Base-by-base conservation (phyloP, 2,329 filamentous ascomycete genomes). In the Fusarium nelsonii region DNA sequence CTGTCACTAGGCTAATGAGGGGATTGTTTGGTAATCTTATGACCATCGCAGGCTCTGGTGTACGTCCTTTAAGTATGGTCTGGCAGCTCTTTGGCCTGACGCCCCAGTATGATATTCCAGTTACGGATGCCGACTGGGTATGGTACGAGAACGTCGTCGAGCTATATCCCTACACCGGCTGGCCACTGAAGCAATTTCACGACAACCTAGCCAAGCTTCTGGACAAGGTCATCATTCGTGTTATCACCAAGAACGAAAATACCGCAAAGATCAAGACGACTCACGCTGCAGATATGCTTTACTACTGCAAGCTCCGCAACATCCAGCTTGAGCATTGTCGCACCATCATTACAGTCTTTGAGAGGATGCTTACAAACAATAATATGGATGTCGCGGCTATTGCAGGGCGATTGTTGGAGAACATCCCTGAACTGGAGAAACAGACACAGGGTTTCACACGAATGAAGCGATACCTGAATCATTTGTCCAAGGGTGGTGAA, bases 121-220 rank as follows among this genome's bases (percentile, higher is more conserved):
- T 12, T 4, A 43, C 36, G 0, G 20, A 52, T 0, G 33, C 60
- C 0, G 62, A 65, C 8, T 65, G 62, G 62, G 16, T 32, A 1
- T 65, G 62, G 62, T 65, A 65, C 7, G 60, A 65, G 40, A 65
- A 65, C 1, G 54, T 59, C 1, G 60, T 65, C 4, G 53, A 65
- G 26, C 8, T 65, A 9, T 65, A 65, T 5, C 62, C 62, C 0
- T 65, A 65, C 12, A 65, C 60, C 0, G 60, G 62, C 1, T 65
- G 62, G 62, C 53, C 62, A 15, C 6, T 65, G 6, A n/a, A 48
- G 2, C 48, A 58, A 8, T 65, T 65, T 4, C n/a, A 60, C 8
- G 36, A 20, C 6, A 65, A 65, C 12, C 45, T 65, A 0, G 32
- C 43, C 5, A 28, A 34, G n/a, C 45, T 65, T 18, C 60, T 65